phyloP scores from a whole-genome alignment of 2,329 filamentous ascomycete genomes.

The Diaporthe nobilis region DNA sequence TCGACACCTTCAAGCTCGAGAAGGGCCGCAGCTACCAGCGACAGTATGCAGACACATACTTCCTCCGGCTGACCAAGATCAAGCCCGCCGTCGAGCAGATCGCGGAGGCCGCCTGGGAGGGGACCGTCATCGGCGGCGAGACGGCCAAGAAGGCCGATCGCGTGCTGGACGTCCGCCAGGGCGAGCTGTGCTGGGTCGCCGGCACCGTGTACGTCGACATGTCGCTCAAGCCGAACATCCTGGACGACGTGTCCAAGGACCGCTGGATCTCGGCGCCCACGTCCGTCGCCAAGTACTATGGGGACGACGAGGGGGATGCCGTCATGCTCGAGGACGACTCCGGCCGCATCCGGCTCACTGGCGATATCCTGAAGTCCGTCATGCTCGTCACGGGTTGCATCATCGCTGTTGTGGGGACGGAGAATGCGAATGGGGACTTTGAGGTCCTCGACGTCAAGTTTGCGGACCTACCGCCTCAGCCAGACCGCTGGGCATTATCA shows the following conservation, averaged over 20 bases:
- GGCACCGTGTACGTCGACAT: conserved; percentile 99
- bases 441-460: conserved; percentile 92
- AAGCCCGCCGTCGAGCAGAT: conserved; percentile 85
- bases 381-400: conserved; percentile 93
- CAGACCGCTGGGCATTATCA: conserved; percentile 81
- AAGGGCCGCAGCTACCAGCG: conserved; percentile 85
- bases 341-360: conserved; percentile 85
- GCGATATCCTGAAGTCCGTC: conserved; percentile 75
- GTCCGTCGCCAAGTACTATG: conserved; percentile 81
- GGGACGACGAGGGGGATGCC: conserved; percentile 71
- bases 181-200: conserved; percentile 93
- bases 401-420: conserved; percentile 93
- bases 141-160: conserved; percentile 82
- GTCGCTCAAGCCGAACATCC: conserved; percentile 93
- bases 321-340: conserved; percentile 97
- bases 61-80: conserved; percentile 87
- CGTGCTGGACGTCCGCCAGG: conserved; percentile 95
- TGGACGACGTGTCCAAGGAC: conserved; percentile 95
- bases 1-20: conserved; percentile 81
- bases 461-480: conserved; percentile 87
- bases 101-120: conserved; percentile 82
- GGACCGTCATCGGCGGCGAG: conserved; percentile 83
- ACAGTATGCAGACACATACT: conserved; percentile 99
- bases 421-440: conserved; percentile 92
- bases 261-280: conserved; percentile 91